Base-by-base conservation (phyloP, 371 early-diverging fungal genomes). In the Actinomortierella wolfii region DNA sequence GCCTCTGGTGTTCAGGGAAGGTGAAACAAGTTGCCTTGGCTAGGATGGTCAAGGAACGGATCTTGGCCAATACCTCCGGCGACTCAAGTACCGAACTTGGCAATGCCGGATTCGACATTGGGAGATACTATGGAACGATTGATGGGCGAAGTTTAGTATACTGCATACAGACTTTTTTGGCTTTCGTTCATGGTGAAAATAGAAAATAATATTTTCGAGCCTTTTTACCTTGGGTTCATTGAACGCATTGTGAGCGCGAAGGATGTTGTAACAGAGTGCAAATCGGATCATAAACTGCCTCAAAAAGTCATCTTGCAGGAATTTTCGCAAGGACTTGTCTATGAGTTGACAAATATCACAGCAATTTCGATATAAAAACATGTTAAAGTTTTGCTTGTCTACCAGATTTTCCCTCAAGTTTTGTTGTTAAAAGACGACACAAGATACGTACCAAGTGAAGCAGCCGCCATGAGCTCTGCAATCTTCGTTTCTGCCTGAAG, bases 281-380 rank as follows among this genome's bases (percentile, higher is more conserved):
- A 90, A 94, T 8, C 96, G 88, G 17, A 92, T 87, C 54, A 94
- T 82, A 61, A 97, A 90, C 63, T 91, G 92, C 45, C 92, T 83
- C 64, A 96, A 61, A 68, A 96, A 96, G 48, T 94, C 94, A 68
- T 97, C 98, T 34, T 88, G 83, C 68, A 95, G 68, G 76, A 96
- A 95, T 39, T 88, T 73, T 53, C 87, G 84, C 58, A 88, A 74
- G 0, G 68, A 48, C 55, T 65, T 76, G 15, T 71, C 71, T 78
- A 54, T 45, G 11, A 9, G 1, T 25, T 21, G n/a, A 46, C 17
- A 26, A 24, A 3, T 20, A 8, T 8, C 8, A 28, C 26, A 20
- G n/a, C 21, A 6, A 53, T 14, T 20, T 21, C 28, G 20, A 23
- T 15, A 15, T 21, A n/a, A 49, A 48, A 5, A 21, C 3, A 17